phyloP scores from a whole-genome alignment of 371 early-diverging fungal species.

The Zancudomyces culisetae region DNA sequence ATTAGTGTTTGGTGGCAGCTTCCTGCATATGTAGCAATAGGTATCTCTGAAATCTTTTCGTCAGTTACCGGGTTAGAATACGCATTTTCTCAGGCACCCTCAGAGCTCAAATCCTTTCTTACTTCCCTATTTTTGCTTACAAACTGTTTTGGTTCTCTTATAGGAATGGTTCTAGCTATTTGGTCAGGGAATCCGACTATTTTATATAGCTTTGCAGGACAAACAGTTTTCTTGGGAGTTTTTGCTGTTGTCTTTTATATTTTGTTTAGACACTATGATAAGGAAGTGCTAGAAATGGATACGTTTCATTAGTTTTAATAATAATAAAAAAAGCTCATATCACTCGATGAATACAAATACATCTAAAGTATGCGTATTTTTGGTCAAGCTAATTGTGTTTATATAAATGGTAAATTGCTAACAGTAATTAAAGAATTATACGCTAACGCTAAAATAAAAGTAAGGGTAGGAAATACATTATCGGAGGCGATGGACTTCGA shows the following conservation, averaged over 20 bases:
- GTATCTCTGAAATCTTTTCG: slow-evolving; percentile 50
- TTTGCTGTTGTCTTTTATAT: slow-evolving; percentile 3
- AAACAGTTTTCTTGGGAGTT: not conserved
- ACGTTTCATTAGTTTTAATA: no score
- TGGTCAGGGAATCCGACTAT: not conserved
- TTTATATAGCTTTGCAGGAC: slow-evolving; percentile 2
- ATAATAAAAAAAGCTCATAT: no score
- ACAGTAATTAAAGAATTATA: no score
- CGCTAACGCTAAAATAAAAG: no score
- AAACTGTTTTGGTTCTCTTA: slow-evolving; percentile 48
- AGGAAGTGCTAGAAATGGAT: no score
- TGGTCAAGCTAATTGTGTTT: no score
- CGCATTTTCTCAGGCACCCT: slow-evolving; percentile 5
- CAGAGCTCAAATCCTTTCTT: slow-evolving; percentile 7
- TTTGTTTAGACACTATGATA: slow-evolving; percentile 5
- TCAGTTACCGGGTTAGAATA: slow-evolving; percentile 18
- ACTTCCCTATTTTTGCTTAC: slow-evolving; percentile 37
- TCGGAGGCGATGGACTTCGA: no score
- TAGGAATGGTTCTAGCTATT: slow-evolving; percentile 12
- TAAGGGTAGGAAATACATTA: no score
- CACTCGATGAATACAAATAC: no score
- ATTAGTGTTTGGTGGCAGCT: slow-evolving; percentile 29
- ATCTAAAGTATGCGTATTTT: no score
- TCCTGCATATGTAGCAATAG: slow-evolving; percentile 40
- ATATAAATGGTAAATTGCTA: no score